Percentiles rank a stretch among this genome's conserved stretches.
These are phyloP conservation scores for Xylariales sp. DNA, from an alignment of 2,329 filamentous ascomycete genomes.

Conservation along the genomic window DNA sequence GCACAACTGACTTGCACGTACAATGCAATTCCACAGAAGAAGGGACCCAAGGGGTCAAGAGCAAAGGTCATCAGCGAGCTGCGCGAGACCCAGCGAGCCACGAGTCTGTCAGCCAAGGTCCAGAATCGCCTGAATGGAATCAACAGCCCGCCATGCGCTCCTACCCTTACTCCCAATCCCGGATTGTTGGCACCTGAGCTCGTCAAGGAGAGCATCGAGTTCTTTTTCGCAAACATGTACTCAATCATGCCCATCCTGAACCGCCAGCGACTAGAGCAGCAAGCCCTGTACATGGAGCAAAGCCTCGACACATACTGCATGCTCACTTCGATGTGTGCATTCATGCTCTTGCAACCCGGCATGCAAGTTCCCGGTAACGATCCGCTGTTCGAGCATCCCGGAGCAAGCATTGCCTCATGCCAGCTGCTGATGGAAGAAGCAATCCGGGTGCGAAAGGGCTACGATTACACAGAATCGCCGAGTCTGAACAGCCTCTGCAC, in stretches of 20 bases:
- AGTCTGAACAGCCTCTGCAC: constrained; percentile 59
- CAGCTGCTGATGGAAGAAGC: constrained; percentile 65
- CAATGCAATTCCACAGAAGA: constrained; percentile 71
- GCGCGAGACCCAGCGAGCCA: constrained; percentile 63
- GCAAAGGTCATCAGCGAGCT: constrained; percentile 74
- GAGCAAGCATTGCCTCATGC: constrained; percentile 58
- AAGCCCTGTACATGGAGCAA: constrained; percentile 57
- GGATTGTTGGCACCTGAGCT: constrained; percentile 58
- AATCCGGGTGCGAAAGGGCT: constrained; percentile 58
- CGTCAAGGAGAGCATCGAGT: constrained; percentile 62
- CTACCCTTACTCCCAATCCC: constrained; percentile 49
- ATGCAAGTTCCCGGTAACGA: constrained; percentile 57
- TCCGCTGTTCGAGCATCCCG: constrained; percentile 52
- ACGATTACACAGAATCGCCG: constrained; percentile 54
- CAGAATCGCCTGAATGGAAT: constrained; percentile 57
- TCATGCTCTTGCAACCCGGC: constrained; percentile 65
- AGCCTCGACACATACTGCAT: constrained; percentile 61
- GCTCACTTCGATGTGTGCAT: constrained; percentile 60
- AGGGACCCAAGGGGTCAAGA: constrained; percentile 69
- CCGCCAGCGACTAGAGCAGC: constrained; percentile 52
- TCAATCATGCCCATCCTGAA: constrained; percentile 59
- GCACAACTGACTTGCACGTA: constrained; percentile 68
- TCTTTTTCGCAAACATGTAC: constrained; percentile 67
- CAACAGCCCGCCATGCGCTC: constrained; percentile 40
- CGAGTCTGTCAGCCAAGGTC: constrained; percentile 57